These are phyloP conservation scores for Acmispon strigosus DNA, from an alignment of 306 rosid species.

Conservation along the genomic window DNA sequence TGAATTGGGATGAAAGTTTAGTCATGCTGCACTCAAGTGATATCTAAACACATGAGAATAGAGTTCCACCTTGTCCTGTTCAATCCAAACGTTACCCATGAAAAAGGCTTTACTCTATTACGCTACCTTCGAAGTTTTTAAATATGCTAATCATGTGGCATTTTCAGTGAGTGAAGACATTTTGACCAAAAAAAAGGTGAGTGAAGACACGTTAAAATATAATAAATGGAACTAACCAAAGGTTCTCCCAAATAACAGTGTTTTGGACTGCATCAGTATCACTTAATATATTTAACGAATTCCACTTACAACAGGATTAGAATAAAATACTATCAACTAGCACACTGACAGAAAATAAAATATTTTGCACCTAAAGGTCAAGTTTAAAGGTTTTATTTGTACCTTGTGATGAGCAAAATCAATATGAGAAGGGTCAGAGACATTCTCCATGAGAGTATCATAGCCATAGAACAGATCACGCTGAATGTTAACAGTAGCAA, in stretches of 20 bases:
- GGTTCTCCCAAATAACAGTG: background rate
- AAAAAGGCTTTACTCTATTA: background rate
- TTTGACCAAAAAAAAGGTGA: too few relatives aligned
- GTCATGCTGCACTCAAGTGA: too few relatives aligned
- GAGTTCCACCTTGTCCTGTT: background rate
- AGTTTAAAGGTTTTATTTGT: background rate
- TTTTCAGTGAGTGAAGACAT: background rate
- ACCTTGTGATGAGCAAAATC: constrained; percentile 99
- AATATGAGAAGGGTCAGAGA: constrained; percentile 94
- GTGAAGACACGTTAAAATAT: background rate
- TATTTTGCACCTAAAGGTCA: background rate
- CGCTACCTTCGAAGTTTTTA: background rate
- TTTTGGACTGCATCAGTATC: constrained; percentile 4
- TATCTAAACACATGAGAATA: too few relatives aligned
- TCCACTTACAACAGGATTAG: background rate
- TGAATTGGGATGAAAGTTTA: too few relatives aligned
- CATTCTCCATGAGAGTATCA: constrained; percentile 98
- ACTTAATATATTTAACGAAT: background rate
- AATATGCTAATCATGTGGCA: background rate
- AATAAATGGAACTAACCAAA: constrained; percentile 6
- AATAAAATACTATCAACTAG: constrained; percentile 11
- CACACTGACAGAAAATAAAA: constrained; percentile 1
- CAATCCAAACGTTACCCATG: background rate
- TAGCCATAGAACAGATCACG: constrained; percentile 98
- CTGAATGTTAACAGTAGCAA: constrained; percentile 89